Base-by-base conservation (phyloP, 1,139 yeast species). In the Magnusiomyces suaveolens region DNA sequence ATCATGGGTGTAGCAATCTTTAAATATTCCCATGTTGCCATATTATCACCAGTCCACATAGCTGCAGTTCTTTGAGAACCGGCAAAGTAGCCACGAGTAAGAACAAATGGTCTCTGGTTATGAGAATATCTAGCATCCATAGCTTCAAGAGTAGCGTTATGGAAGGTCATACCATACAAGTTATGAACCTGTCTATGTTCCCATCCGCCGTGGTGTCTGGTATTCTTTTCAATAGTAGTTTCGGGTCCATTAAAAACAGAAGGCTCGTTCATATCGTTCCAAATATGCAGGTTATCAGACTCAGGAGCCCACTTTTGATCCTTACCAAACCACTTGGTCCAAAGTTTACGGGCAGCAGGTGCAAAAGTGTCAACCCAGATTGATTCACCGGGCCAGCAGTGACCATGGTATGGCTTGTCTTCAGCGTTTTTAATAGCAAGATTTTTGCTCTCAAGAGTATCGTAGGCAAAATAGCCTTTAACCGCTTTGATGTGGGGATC, bases 251-350 rank as follows among this genome's bases (percentile, higher is more conserved):
- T 81, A 67, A 92, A 94, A 2, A 92, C 85, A 0, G 97, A 87
- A 0, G 97, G 97, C 69, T 92, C 99, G 69, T 87, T 88, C 99
- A 92, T 92, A 68, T 94, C 98, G 68, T 92, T 94, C 99, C 99
- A 92, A 33, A 94, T 73, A 64, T 84, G 85, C 54, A 89, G 68
- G 64, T 92, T 92, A 4, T 65, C 62, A 26, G 81, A 74, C 39
- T 76, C 72, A 0, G 83, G 82, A 60, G 82, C 75, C 56, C 85
- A 79, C 2, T 75, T 67, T 8, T 75, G 76, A 51, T 59, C 56
- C 2, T 59, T 60, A 18, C 59, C 64, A 60, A 76, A 80, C 57
- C 77, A 70, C 2, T 64, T 59, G 50, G 69, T 68, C 97, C 97
- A 92, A 60, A 76, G 77, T 6, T 65, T 65, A 54, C 74, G 79